Percentiles rank a stretch among this genome's conserved stretches.
Conservation (phyloP, 805 yeast genomes). For the Saccharomycopsis lassenensis region DNA sequence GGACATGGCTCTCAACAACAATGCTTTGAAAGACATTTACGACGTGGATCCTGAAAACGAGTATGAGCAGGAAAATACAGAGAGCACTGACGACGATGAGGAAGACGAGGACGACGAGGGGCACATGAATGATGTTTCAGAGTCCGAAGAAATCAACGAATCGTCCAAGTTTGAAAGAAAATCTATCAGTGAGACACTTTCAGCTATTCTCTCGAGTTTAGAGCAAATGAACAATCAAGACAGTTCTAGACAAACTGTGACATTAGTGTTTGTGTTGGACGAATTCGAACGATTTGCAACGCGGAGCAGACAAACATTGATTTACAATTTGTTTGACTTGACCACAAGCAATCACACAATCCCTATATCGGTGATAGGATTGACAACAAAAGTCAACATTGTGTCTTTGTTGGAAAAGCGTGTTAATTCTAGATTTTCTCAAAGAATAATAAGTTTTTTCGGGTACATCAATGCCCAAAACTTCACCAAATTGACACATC, state of each 20-base stretch:
- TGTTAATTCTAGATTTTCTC: slow-evolving; percentile 82
- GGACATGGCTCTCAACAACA: slow-evolving; percentile 32
- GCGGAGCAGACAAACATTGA: slow-evolving; percentile 64
- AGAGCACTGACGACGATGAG: slow-evolving; percentile 3
- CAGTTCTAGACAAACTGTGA: slow-evolving; percentile 27
- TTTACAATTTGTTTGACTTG: slow-evolving; percentile 82
- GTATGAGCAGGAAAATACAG: too few relatives aligned
- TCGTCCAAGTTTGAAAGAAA: slow-evolving; percentile 40
- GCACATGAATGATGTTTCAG: slow-evolving; percentile 1
- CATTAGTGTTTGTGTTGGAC: slow-evolving; percentile 72
- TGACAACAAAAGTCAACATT: slow-evolving; percentile 62
- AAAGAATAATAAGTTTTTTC: slow-evolving; percentile 48
- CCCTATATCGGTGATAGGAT: slow-evolving; percentile 76
- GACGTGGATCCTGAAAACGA: too few relatives aligned
- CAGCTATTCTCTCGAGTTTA: slow-evolving; percentile 41
- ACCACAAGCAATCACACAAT: slow-evolving; percentile 55
- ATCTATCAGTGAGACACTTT: slow-evolving; percentile 50
- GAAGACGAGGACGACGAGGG: slow-evolving; percentile 1
- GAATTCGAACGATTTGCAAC: slow-evolving; percentile 74
- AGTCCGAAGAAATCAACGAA: slow-evolving; percentile 5
- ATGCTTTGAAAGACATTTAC: slow-evolving; percentile 21
- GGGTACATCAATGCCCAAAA: slow-evolving; percentile 7
- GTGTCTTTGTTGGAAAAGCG: slow-evolving; percentile 82
- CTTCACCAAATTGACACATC: background rate
- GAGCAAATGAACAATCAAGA: slow-evolving; percentile 25